Base-by-base conservation (phyloP, 2,329 filamentous ascomycete genomes). In the Metarhizium humberi region DNA sequence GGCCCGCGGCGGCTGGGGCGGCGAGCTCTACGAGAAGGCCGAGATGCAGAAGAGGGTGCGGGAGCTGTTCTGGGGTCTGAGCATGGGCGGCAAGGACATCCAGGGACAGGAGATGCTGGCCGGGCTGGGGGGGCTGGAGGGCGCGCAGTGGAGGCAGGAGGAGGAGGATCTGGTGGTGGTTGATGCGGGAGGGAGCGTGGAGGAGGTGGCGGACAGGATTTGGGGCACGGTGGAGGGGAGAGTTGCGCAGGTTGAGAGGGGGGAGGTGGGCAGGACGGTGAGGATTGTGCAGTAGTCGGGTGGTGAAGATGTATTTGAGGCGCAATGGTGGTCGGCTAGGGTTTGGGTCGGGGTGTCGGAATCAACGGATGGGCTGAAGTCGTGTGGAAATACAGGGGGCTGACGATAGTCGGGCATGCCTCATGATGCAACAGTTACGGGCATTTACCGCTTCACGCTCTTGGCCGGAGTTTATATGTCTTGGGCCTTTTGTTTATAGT, bases 21-120 rank as follows among this genome's bases (percentile, higher is more conserved):
- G 79, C 18, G 94, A 99, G 76, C 79, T 89, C 59, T 99, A 97
- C 66, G 94, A 99, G 74, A 87, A 84, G 67, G 81, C 80, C 57
- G 84, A 85, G 65, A 88, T 96, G 82, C 94, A 99, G 73, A 76
- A 79, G 57, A 80, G 84, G 10, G 94, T 97, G 14, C 75, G 89
- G 20, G 80, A 85, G 58, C 68, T 95, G 51, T 96, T 95, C 69
- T 79, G 77, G 73, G 77, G 73, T 0, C 63, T 85, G 57, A 75
- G 73, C 58, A 71, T 74, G 71, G 77, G 77, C 1, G 71, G 73
- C 25, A 69, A 75, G 34, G 56, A 53, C 10, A 64, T 63, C 20
- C 65, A 67, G 16, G 59, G 63, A 0, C 56, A 65, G 51, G 61
- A 55, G 29, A 54, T 65, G 50, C 55, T 64, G 30, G 57, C 58